A percentile compares a stretch with the other conserved stretches of the same genome.
Conservation (phyloP, 1,139 yeast species). For the Keqinozyma sinolaborantium region DNA sequence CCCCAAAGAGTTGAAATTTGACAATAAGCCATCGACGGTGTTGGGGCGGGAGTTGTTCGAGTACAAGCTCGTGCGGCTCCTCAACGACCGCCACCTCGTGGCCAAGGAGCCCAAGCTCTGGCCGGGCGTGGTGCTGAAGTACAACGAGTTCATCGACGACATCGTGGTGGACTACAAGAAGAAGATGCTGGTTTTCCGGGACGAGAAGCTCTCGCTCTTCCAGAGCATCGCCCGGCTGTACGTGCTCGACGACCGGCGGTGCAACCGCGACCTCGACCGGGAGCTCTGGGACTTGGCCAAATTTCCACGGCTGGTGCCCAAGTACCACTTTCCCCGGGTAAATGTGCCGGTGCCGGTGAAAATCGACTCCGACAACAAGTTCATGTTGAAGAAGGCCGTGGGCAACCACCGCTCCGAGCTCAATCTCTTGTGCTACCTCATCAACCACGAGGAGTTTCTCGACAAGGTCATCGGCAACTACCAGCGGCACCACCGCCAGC, state of each 20-base stretch:
- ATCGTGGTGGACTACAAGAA: constrained; percentile 6
- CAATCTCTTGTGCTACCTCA: constrained; percentile 12
- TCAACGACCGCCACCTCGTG: constrained; percentile 12
- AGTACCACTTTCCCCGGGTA: neutral
- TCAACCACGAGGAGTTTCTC: constrained; percentile 9
- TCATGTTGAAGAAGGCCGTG: constrained; percentile 7
- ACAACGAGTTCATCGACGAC: constrained; percentile 9
- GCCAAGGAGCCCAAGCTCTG: constrained; percentile 9
- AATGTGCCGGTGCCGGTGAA: neutral
- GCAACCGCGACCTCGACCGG: neutral
- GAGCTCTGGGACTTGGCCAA: neutral
- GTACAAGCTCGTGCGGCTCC: constrained; percentile 12
- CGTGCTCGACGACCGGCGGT: neutral
- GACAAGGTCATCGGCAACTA: constrained; percentile 5
- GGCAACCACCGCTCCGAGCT: constrained; percentile 5
- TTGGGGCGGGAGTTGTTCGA: constrained; percentile 15
- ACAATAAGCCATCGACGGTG: constrained; percentile 5
- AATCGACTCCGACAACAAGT: constrained; percentile 4
- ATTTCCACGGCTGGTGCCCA: neutral
- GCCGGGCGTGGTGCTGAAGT: constrained; percentile 5
- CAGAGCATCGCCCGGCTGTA: neutral
- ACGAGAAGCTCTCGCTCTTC: neutral
- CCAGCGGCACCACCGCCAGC: constrained; percentile 3
- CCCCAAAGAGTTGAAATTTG: constrained; percentile 2
- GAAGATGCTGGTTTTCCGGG: no score